These are phyloP conservation scores for Trichoderma orchidacearum DNA, from an alignment of 495 filamentous ascomycete species.

Conservation along the genomic window DNA sequence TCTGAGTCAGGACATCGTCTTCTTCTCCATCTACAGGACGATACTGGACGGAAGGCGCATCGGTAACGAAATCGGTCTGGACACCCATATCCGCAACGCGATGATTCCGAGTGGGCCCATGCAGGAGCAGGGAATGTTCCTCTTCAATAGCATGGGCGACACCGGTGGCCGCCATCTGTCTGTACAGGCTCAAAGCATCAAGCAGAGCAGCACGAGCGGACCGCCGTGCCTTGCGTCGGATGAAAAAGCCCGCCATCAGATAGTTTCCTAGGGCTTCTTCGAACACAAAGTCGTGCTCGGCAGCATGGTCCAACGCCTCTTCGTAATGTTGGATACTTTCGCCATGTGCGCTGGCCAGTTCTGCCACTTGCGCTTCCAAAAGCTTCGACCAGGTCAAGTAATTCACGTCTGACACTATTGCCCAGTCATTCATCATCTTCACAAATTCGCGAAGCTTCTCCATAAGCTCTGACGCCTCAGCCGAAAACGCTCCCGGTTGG, in stretches of 20 bases:
- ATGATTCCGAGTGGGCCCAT: slow-evolving; percentile 44
- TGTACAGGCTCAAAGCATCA: slow-evolving; percentile 62
- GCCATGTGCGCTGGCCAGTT: slow-evolving; percentile 49
- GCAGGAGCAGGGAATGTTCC: slow-evolving; percentile 59
- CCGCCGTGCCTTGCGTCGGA: slow-evolving; percentile 54
- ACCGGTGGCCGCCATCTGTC: slow-evolving; percentile 58
- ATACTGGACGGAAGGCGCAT: slow-evolving; percentile 44
- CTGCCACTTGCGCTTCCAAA: slow-evolving; percentile 58
- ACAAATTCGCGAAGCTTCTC: slow-evolving; percentile 37
- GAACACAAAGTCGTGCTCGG: slow-evolving; percentile 60
- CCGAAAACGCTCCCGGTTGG: slow-evolving; percentile 31
- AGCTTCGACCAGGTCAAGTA: slow-evolving; percentile 65
- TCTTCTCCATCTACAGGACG: slow-evolving; percentile 37
- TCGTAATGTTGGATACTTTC: slow-evolving; percentile 56
- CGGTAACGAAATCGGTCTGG: slow-evolving; percentile 58
- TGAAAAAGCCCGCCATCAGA: slow-evolving; percentile 60
- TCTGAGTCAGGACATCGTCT: slow-evolving; percentile 40
- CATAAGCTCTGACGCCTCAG: slow-evolving; percentile 41
- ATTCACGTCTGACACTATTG: slow-evolving; percentile 58
- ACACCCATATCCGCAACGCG: slow-evolving; percentile 54
- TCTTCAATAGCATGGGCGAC: slow-evolving; percentile 57
- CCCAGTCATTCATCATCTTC: slow-evolving; percentile 53
- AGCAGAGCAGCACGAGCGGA: slow-evolving; percentile 58
- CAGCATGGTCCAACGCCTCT: slow-evolving; percentile 63
- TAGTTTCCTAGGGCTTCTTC: slow-evolving; percentile 76